Evolutionary conservation across 2,329 filamentous ascomycete species (phyloP).

Genomic region (Botrytis byssoidea): DNA sequence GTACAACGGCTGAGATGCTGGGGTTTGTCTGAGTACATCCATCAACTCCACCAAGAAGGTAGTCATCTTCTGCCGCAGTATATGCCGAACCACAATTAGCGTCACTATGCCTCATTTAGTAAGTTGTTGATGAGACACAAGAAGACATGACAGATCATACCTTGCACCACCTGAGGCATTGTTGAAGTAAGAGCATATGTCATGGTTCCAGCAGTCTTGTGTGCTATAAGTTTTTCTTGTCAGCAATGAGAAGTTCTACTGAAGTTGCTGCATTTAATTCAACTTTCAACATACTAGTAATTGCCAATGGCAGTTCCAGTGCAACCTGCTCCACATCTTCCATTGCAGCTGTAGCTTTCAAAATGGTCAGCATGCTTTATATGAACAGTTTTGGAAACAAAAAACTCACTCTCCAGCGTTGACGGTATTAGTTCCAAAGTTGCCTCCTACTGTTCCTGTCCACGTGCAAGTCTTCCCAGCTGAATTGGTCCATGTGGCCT

Average conservation of each 20-base stretch:
- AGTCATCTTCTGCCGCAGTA: conserved; percentile 46
- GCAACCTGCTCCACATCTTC: conserved; percentile 49
- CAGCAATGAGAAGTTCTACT: not conserved
- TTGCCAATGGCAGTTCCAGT: conserved; percentile 46
- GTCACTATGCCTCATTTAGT: conserved; percentile 40
- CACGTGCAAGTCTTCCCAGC: conserved; percentile 46
- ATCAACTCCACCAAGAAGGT: conserved; percentile 39
- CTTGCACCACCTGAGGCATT: conserved; percentile 48
- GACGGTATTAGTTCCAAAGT: conserved; percentile 46
- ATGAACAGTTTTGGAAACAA: not conserved
- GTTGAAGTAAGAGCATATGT: conserved; percentile 52
- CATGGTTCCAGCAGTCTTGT: conserved; percentile 51
- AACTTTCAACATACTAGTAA: conserved; percentile 39
- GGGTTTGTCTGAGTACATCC: conserved; percentile 44
- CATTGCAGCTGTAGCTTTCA: conserved; percentile 49
- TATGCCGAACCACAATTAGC: conserved; percentile 49
- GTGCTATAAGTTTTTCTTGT: conserved; percentile 34
- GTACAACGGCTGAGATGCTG: conserved; percentile 32
- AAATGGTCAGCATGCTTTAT: not conserved
- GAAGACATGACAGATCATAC: conserved; percentile 34
- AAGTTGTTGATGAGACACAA: not conserved
- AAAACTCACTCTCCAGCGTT: conserved; percentile 46
- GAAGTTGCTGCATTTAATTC: not conserved
- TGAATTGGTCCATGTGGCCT: conserved; percentile 48
- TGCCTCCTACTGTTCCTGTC: conserved; percentile 47